Evolutionary conservation across 2,329 filamentous ascomycete species (phyloP).

Genomic region (Paracoccidioides brasiliensis): DNA sequence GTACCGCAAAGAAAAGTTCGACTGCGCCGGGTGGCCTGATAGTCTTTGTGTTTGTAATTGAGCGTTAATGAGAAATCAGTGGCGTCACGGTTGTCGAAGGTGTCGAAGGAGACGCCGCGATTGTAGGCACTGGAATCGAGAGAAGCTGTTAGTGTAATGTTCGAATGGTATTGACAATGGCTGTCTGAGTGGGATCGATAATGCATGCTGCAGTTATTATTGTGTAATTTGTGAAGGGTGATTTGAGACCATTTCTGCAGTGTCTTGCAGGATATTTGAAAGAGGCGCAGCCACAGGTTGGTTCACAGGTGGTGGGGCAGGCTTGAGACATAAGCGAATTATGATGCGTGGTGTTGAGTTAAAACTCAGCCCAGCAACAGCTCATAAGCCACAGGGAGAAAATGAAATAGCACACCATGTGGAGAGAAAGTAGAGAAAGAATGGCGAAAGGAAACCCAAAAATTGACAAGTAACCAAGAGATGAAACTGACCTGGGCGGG

Average conservation of each 20-base stretch:
- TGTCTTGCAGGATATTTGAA: not conserved
- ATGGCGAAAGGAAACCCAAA: not conserved
- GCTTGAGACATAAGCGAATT: conserved; percentile 4
- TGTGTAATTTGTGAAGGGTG: not conserved
- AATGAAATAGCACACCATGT: not conserved
- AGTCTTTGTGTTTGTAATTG: conserved; percentile 75
- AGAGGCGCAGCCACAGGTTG: not conserved
- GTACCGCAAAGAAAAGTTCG: conserved; percentile 84
- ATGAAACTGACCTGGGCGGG: conserved; percentile 23
- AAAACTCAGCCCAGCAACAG: not conserved
- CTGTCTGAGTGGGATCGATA: not conserved
- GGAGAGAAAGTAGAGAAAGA: not conserved
- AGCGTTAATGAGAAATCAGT: conserved; percentile 66
- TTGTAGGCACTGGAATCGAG: conserved; percentile 44
- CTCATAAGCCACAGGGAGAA: not conserved
- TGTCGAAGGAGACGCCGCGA: conserved; percentile 60
- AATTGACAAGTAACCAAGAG: not conserved
- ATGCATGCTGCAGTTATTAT: not conserved
- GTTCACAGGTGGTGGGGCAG: conserved; percentile 7
- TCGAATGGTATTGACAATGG: not conserved
- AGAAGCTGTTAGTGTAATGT: conserved; percentile 4
- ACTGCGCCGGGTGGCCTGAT: conserved; percentile 64
- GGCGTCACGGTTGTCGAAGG: conserved; percentile 53
- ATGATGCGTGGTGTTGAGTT: conserved; percentile 1
- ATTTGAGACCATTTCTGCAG: not conserved